Conservation (phyloP, 306 rosid species). For the Castanea crenata region DNA sequence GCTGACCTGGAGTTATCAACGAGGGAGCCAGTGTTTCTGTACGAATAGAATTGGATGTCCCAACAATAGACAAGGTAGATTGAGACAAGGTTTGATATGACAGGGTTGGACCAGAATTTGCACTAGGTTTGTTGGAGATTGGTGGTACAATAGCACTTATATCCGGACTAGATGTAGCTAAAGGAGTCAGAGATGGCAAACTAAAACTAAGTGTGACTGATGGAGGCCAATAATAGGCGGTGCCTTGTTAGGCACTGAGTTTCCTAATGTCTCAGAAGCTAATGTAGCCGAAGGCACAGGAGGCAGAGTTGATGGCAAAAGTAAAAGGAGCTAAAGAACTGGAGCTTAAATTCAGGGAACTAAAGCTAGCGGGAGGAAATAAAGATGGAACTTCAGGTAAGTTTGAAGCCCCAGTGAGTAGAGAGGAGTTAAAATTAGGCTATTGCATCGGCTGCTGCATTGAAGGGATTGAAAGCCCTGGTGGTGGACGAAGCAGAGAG, state of each 20-base stretch:
- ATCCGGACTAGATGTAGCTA: constrained; percentile 50
- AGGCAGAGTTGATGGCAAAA: constrained; percentile 38
- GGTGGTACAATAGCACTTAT: constrained; percentile 40
- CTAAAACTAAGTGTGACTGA: constrained; percentile 34
- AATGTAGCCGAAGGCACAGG: constrained; percentile 37
- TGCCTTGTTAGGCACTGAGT: constrained; percentile 50
- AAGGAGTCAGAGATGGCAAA: constrained; percentile 50
- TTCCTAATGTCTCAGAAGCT: constrained; percentile 54
- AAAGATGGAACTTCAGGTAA: constrained; percentile 57
- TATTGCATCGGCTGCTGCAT: constrained; percentile 79
- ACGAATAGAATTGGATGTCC: constrained; percentile 48
- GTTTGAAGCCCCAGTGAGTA: constrained; percentile 61
- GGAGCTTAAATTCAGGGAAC: constrained; percentile 38
- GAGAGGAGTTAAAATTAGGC: constrained; percentile 56
- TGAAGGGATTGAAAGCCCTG: constrained; percentile 71
- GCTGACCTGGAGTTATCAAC: constrained; percentile 83
- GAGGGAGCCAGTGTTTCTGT: constrained; percentile 53
- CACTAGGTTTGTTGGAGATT: constrained; percentile 47
- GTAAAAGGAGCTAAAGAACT: constrained; percentile 38
- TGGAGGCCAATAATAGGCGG: constrained; percentile 35
- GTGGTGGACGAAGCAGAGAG: constrained; percentile 78
- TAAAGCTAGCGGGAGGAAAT: constrained; percentile 46
- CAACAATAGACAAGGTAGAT: constrained; percentile 44
- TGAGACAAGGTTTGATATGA: constrained; percentile 59
- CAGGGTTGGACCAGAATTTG: constrained; percentile 46